phyloP scores from a whole-genome alignment of 306 rosid species.

The cucumber (Cucumis sativus) region Cucumber_9930_V3 NC_026658.2:20257501-20258000 shows the following conservation, averaged over 20 bases:
- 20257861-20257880: not conserved
- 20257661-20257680: not conserved
- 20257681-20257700: constrained; percentile 19
- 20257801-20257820: not conserved
- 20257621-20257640: constrained; percentile 24
- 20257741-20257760: constrained; percentile 78
- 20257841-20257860: not conserved
- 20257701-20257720: constrained; percentile 73
- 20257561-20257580: constrained; percentile 80
- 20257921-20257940: not conserved
- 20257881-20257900: not conserved
- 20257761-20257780: constrained; percentile 64
- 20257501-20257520: not conserved
- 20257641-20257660: constrained; percentile 5
- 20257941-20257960: not conserved
- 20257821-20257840: not conserved
- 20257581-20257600: constrained; percentile 76
- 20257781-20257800: constrained; percentile 75
- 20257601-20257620: constrained; percentile 58
- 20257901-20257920: not conserved
- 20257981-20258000: not conserved
- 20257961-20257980: not conserved
- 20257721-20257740: constrained; percentile 73
- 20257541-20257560: constrained; percentile 17
- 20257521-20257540: not conserved